Conservation (phyloP, 2,329 filamentous ascomycete genomes). For the Dothiorella sarmentorum region DNA sequence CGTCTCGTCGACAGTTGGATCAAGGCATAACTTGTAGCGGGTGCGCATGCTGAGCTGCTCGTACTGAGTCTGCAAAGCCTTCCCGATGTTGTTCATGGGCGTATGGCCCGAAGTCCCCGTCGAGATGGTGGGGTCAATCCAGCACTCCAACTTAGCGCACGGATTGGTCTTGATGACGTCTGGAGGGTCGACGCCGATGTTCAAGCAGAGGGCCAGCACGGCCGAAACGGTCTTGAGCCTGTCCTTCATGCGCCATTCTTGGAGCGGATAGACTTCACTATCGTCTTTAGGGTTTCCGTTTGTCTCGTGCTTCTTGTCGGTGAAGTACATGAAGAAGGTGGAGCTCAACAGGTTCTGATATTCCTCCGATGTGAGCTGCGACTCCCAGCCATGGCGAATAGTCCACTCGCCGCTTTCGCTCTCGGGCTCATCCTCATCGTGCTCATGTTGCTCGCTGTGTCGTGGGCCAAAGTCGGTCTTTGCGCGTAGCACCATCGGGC, state of each 20-base stretch:
- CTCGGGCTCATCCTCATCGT: slow-evolving; percentile 34
- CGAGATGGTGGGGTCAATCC: slow-evolving; percentile 85
- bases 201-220: slow-evolving; percentile 88
- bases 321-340: slow-evolving; percentile 99
- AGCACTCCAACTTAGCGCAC: slow-evolving; percentile 90
- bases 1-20: slow-evolving; percentile 94
- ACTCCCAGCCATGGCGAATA: slow-evolving; percentile 84
- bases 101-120: slow-evolving; percentile 69
- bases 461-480: slow-evolving; percentile 52
- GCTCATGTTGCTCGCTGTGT: slow-evolving; percentile 27
- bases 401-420: slow-evolving; percentile 51
- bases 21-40: slow-evolving; percentile 95
- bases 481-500: slow-evolving; percentile 45
- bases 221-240: slow-evolving; percentile 95
- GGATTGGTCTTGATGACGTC: slow-evolving; percentile 95
- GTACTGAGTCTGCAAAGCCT: slow-evolving; percentile 92
- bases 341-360: slow-evolving; percentile 81
- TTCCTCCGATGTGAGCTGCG: slow-evolving; percentile 86
- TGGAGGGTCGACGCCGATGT: slow-evolving; percentile 95
- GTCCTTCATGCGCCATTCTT: slow-evolving; percentile 98
- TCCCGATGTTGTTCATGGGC: slow-evolving; percentile 89
- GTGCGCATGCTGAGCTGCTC: slow-evolving; percentile 92
- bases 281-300: slow-evolving; percentile 76
- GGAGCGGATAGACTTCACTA: slow-evolving; percentile 55
- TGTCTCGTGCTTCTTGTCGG: slow-evolving; percentile 94